Evolutionary conservation across 768 basidiomycete genomes (phyloP).

Genomic region (Xanthoconium purpureum): DNA sequence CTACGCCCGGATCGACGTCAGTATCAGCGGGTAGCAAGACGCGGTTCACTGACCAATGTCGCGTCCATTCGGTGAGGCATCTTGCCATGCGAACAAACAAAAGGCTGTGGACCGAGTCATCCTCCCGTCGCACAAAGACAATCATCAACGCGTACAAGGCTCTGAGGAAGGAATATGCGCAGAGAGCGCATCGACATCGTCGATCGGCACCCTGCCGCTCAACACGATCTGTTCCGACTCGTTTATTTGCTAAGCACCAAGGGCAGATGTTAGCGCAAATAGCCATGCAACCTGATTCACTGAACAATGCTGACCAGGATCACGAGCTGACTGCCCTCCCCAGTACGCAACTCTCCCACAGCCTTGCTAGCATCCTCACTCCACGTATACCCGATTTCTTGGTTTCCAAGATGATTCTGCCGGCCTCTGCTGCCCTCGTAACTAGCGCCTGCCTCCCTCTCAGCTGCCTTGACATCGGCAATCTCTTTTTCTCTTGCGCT

Average conservation of each 20-base stretch:
- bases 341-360: conserved; percentile 53
- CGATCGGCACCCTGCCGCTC: conserved; percentile 40
- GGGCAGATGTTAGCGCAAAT: not conserved
- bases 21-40: not conserved
- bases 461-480: conserved; percentile 71
- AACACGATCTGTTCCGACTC: conserved; percentile 56
- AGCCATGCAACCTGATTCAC: no score
- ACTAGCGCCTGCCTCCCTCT: conserved; percentile 50
- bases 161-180: conserved; percentile 52
- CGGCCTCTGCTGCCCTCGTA: conserved; percentile 61
- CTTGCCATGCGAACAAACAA: conserved; percentile 66
- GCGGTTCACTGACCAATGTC: conserved; percentile 52
- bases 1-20: conserved; percentile 35
- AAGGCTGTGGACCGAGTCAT: conserved; percentile 38
- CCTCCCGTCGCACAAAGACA: not conserved
- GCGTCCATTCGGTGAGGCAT: conserved; percentile 42
- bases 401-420: conserved; percentile 54
- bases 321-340: conserved; percentile 51
- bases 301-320: conserved; percentile 51
- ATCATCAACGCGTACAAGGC: conserved; percentile 41
- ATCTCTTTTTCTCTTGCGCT: conserved; percentile 82
- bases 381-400: conserved; percentile 65
- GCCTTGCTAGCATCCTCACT: conserved; percentile 59
- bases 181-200: conserved; percentile 43
- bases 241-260: conserved; percentile 59